Evolutionary conservation across 257 asterid genomes (phyloP).

Genomic region (Fraxinus americana): DNA sequence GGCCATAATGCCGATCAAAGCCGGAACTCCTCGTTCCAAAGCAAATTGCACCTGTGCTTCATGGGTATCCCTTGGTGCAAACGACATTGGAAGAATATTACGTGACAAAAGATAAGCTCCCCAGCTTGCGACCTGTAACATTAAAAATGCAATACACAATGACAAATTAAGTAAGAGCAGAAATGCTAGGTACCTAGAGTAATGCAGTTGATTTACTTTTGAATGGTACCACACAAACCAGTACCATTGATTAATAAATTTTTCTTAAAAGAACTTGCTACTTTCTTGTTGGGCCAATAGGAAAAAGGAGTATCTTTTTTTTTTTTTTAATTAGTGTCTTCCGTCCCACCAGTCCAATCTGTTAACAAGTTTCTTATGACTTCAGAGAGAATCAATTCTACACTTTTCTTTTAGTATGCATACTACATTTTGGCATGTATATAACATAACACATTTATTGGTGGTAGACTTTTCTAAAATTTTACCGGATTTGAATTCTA

Average conservation of each 20-base stretch:
- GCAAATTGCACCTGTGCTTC: conserved; percentile 3
- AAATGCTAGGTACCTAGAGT: background rate
- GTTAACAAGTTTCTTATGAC: background rate
- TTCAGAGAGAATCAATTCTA: background rate
- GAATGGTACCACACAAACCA: background rate
- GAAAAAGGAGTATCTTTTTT: background rate
- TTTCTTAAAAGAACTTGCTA: background rate
- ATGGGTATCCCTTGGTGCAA: background rate
- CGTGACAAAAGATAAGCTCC: conserved; percentile 14
- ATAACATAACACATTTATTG: too few relatives aligned
- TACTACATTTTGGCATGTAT: too few relatives aligned
- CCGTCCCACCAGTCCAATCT: too few relatives aligned
- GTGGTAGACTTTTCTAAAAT: background rate
- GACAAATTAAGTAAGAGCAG: background rate
- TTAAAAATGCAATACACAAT: background rate
- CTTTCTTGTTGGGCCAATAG: background rate
- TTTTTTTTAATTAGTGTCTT: too few relatives aligned
- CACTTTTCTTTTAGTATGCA: background rate
- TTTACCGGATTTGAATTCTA: background rate
- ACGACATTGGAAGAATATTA: conserved; percentile 6
- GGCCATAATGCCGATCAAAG: background rate
- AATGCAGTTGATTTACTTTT: background rate
- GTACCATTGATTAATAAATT: background rate
- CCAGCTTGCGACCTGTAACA: conserved; percentile 16
- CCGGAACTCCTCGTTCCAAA: background rate